These are phyloP conservation scores for Arbutus unedo DNA, from an alignment of 148 eudicot species.

Conservation along the genomic window DNA sequence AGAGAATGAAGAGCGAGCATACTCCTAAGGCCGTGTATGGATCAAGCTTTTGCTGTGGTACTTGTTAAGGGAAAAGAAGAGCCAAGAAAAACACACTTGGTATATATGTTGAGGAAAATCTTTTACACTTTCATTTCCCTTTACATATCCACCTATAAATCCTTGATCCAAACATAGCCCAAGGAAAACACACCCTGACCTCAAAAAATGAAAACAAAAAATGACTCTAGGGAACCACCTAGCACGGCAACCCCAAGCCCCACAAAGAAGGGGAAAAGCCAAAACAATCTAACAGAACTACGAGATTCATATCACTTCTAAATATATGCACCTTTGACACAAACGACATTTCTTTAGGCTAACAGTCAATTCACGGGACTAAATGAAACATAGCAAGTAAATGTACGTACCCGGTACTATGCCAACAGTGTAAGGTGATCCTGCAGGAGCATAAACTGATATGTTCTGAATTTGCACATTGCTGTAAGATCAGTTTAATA, in stretches of 20 bases:
- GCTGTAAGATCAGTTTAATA: constrained; percentile 22
- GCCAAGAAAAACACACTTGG: too few species aligned
- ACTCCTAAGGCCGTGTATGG: too few species aligned
- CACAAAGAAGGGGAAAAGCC: background rate
- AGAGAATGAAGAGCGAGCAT: too few species aligned
- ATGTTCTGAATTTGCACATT: constrained; percentile 46
- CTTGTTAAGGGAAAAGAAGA: too few species aligned
- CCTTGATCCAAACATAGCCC: too few species aligned
- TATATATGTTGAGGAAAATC: too few species aligned
- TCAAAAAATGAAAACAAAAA: background rate
- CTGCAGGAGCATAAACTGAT: constrained; percentile 43
- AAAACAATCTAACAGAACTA: background rate
- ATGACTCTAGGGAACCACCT: background rate
- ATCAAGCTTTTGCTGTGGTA: too few species aligned
- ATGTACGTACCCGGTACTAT: constrained; percentile 47
- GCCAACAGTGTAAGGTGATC: constrained; percentile 52
- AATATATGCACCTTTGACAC: background rate
- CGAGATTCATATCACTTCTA: background rate
- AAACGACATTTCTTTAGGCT: background rate
- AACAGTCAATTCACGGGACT: background rate
- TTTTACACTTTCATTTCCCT: too few species aligned
- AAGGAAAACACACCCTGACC: too few species aligned
- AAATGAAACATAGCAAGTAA: background rate
- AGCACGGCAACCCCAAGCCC: background rate
- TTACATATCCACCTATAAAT: too few species aligned